phyloP scores from a whole-genome alignment of 345 rosid species.

The Populus davidiana region DNA sequence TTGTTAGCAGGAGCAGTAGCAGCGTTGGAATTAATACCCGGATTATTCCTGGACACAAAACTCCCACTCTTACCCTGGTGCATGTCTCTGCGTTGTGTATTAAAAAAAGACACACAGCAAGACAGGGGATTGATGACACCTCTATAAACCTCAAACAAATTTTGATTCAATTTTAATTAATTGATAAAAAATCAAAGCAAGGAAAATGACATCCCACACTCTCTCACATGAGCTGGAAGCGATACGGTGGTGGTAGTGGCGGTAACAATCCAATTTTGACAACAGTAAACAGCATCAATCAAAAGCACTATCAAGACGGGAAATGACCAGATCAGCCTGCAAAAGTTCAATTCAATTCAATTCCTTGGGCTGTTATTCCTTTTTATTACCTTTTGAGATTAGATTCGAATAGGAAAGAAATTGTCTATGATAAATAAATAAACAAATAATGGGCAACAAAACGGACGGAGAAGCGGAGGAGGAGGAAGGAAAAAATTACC shows the following conservation, averaged over 20 bases:
- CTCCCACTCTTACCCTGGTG: slow-evolving; percentile 14
- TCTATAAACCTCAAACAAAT: background rate
- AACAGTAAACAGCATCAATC: background rate
- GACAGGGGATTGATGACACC: background rate
- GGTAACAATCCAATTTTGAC: background rate
- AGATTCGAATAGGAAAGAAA: background rate
- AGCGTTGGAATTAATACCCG: background rate
- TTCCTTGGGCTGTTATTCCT: background rate
- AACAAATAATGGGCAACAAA: background rate
- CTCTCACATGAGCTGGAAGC: background rate
- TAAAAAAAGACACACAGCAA: background rate
- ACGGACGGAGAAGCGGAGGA: background rate
- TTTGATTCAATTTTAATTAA: background rate
- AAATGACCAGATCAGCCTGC: background rate
- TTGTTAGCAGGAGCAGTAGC: background rate
- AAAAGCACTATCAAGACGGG: too few species aligned
- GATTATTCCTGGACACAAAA: slow-evolving; percentile 11
- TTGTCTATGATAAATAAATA: too few species aligned
- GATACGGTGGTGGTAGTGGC: background rate
- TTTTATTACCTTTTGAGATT: background rate
- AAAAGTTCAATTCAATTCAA: background rate
- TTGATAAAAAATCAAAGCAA: background rate
- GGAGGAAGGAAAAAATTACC: background rate
- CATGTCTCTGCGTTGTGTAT: slow-evolving; percentile 4
- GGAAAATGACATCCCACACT: background rate